Conservation (phyloP, 2,329 filamentous ascomycete genomes). For the Mariannaea sp. region DNA sequence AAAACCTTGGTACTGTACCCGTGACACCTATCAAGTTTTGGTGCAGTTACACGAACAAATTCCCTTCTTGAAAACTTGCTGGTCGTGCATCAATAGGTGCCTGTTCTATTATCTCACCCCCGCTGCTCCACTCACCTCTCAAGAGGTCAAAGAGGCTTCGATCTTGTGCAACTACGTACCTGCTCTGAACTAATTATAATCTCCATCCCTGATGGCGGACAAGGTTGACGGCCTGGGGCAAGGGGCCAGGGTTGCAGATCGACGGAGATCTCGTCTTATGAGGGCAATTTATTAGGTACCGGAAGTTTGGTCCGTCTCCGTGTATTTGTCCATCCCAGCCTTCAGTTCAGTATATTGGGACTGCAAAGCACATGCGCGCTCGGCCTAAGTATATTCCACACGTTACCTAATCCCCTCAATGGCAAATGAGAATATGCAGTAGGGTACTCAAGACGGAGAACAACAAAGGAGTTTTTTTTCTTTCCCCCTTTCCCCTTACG, state of each 20-base stretch:
- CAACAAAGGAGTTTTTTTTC: not conserved
- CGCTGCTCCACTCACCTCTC: constrained; percentile 9
- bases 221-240: not conserved
- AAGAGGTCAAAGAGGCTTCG: not conserved
- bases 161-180: constrained; percentile 1
- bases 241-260: constrained; percentile 19
- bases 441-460: too few relatives aligned
- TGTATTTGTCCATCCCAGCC: constrained; percentile 1
- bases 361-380: not conserved
- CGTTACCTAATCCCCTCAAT: too few relatives aligned
- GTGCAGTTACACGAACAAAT: not conserved
- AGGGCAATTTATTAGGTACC: constrained; percentile 3
- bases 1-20: too few relatives aligned
- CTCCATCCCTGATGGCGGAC: not conserved
- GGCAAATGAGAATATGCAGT: too few relatives aligned
- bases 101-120: constrained; percentile 9
- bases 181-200: not conserved
- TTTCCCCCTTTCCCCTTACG: not conserved
- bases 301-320: constrained; percentile 6
- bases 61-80: constrained; percentile 3
- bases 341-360: not conserved
- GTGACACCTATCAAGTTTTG: too few relatives aligned
- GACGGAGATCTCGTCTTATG: constrained; percentile 10
- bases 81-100: constrained; percentile 4
- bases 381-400: not conserved